A percentile compares a stretch with the other conserved stretches of the same genome.
phyloP scores from a whole-genome alignment of 345 rosid species.

The Populus simonii region DNA sequence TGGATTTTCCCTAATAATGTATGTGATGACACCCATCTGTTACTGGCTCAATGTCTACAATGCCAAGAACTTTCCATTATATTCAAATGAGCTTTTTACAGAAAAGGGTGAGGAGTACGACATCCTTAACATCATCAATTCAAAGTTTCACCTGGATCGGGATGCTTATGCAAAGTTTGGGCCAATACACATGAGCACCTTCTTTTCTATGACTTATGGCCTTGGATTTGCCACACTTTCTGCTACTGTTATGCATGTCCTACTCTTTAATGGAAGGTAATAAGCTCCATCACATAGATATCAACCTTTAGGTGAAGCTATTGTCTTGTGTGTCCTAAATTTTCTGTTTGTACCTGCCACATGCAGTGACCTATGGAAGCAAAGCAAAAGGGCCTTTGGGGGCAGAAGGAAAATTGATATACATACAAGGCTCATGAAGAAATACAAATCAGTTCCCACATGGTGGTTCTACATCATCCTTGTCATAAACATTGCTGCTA shows the following conservation, averaged over 20 bases:
- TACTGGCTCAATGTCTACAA: slow-evolving; percentile 62
- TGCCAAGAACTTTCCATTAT: slow-evolving; percentile 71
- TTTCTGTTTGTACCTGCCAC: neutral
- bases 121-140: slow-evolving; percentile 49
- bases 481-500: slow-evolving; percentile 41
- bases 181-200: slow-evolving; percentile 56
- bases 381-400: slow-evolving; percentile 49
- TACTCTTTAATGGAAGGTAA: slow-evolving; percentile 53
- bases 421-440: slow-evolving; percentile 80
- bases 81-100: slow-evolving; percentile 49
- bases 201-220: slow-evolving; percentile 75
- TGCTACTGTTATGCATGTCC: slow-evolving; percentile 62
- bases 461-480: slow-evolving; percentile 81
- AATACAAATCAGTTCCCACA: slow-evolving; percentile 53
- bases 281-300: slow-evolving; percentile 2
- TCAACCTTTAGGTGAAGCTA: slow-evolving; percentile 46
- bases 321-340: slow-evolving; percentile 32
- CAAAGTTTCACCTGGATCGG: slow-evolving; percentile 56
- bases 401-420: slow-evolving; percentile 55
- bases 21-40: slow-evolving; percentile 52
- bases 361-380: slow-evolving; percentile 82
- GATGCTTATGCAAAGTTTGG: slow-evolving; percentile 45
- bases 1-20: slow-evolving; percentile 60
- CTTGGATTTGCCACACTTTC: slow-evolving; percentile 74
- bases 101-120: slow-evolving; percentile 48